Base-by-base conservation (phyloP, 2,329 filamentous ascomycete species). In the Aspergillus spinulosporus region DNA sequence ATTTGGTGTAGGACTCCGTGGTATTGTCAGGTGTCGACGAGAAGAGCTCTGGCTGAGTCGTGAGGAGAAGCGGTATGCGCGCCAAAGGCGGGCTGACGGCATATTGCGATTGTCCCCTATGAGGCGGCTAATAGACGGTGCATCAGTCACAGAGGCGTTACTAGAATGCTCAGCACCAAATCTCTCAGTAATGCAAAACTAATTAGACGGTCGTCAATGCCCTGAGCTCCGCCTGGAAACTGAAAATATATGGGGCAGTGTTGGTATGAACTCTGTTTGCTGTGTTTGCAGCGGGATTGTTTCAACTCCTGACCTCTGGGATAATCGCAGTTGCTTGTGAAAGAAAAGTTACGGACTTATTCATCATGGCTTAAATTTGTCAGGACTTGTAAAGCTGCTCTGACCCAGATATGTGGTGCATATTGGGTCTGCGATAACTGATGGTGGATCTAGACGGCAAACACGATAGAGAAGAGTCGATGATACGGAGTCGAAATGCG, bases 21-120 rank as follows among this genome's bases (percentile, higher is more conserved):
- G 56, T 34, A 66, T 66, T 9, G 68, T 66, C 15, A 67, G 55
- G 21, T 43, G 48, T 40, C 68, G 64, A 28, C 64, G 64, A 43
- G 49, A 49, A 40, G 52, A 36, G 54, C 56, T 57, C 36, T 60
- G 47, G 49, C 56, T 54, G 29, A 61, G 51, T 50, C 26, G 26
- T 4, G 26, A 28, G 26, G 3, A 28, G 26, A 28, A 57, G 37
- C 58, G 62, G 49, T 67, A 45, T 47, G 49, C 54, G 15, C 59
- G 63, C 45, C 60, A 14, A 2, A 21, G 36, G 14, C 3, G 15
- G 29, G 9, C 36, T n/a, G n/a, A 12, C n/a, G 14, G 29, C 45
- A 47, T 47, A 8, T 43, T 8, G 14, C 6, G 11, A 8, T 43
- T 37, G 9, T 5, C n/a, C 34, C 34, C 5, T 37, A 28, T 28